A percentile compares a stretch with the other conserved stretches of the same genome.
phyloP scores from a whole-genome alignment of 2,329 filamentous ascomycete species.

The Apiospora hydei region DNA sequence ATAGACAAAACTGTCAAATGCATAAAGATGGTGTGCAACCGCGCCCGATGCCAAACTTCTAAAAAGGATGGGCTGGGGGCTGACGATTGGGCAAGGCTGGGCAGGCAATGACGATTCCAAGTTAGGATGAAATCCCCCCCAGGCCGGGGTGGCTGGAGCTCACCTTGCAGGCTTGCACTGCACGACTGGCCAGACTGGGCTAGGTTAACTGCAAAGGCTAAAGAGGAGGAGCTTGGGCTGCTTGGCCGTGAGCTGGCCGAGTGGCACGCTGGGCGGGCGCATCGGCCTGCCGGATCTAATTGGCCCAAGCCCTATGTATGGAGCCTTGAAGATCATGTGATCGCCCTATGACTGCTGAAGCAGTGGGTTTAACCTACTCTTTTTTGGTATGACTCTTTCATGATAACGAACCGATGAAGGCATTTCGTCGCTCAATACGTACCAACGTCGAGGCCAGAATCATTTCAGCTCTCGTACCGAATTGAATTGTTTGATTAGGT shows the following conservation, averaged over 20 bases:
- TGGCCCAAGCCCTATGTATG: neutral
- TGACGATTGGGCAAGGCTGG: slow-evolving; percentile 23
- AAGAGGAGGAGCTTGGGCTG: neutral
- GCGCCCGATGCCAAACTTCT: neutral
- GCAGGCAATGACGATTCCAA: slow-evolving; percentile 1
- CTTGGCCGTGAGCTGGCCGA: neutral
- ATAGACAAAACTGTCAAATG: slow-evolving; percentile 6
- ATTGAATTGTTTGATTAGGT: neutral
- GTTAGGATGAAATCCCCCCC: neutral
- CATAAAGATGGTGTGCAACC: slow-evolving; percentile 16
- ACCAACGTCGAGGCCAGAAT: neutral
- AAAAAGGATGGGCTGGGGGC: slow-evolving; percentile 22
- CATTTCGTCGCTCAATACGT: neutral
- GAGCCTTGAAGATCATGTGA: neutral
- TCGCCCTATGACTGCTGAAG: neutral
- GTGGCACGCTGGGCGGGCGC: neutral
- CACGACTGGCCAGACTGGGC: neutral
- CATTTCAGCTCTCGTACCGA: neutral
- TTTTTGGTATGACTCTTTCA: slow-evolving; percentile 8
- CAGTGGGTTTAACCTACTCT: neutral
- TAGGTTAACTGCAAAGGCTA: neutral
- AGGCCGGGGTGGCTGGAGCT: slow-evolving; percentile 3
- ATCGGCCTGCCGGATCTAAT: neutral
- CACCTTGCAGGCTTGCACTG: neutral
- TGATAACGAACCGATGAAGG: neutral